Base-by-base conservation (phyloP, 2,329 filamentous ascomycete species). In the Gliomastix tumulicola region DNA sequence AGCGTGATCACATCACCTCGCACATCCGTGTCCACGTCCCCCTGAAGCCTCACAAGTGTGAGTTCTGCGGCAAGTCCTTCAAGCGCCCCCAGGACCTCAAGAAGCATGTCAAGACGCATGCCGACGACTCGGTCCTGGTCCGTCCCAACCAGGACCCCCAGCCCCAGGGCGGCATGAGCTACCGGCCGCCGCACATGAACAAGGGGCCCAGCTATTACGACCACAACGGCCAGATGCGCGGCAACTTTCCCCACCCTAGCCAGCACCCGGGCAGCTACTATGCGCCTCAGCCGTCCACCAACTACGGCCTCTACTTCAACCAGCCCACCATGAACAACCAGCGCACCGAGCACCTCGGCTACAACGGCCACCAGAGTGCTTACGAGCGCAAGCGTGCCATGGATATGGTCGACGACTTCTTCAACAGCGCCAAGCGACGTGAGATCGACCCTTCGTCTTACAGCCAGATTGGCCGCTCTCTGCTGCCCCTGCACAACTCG, bases 101-200 rank as follows among this genome's bases (percentile, higher is more conserved):
- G 79, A 98, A 98, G 71, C 92, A 98, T 60, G 88, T 97, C 63
- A 98, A 97, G 80, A 97, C 90, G 5, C 90, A 97, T 57, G 90
- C 90, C 50, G 90, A 97, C 55, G 90, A 96, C 64, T 94, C 88
- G 30, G 87, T 94, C 28, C 69, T 81, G 30, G 66, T 74, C 19
- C 66, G 73, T 32, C 63, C 67, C 12, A 64, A 64, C 20, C 68
- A 68, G 47, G 74, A 78, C 41, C 66, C 63, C 39, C 67, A 67
- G 46, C 74, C 78, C 41, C 68, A 71, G 42, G 62, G 60, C n/a
- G 66, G 65, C 43, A 59, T 77, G 52, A 68, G 64, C 45, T 82
- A 80, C 55, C 68, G 75, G 44, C 53, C 65, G 30, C 53, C 65
- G 30, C 71, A 71, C 46, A 54, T 62, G 33, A 57, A 63, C 52